phyloP scores from a whole-genome alignment of 257 asterid genomes.

The Rauvolfia tetraphylla region DNA sequence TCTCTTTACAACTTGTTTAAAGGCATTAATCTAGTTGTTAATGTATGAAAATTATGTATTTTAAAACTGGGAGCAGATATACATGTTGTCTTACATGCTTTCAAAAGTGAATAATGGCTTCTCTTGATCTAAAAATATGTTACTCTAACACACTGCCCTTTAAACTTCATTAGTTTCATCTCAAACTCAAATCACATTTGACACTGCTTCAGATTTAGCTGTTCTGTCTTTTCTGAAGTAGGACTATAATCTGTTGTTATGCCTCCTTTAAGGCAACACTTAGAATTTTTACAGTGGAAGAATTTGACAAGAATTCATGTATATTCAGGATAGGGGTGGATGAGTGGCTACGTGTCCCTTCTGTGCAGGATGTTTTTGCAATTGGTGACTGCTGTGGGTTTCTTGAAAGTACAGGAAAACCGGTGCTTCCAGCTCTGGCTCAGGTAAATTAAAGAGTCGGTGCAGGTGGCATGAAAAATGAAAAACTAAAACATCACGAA shows the following conservation, averaged over 20 bases:
- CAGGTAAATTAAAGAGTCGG: conserved; percentile 42
- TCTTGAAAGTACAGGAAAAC: conserved; percentile 83
- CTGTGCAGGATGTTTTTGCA: conserved; percentile 75
- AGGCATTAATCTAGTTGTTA: neutral
- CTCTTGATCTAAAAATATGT: neutral
- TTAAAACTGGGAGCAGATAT: neutral
- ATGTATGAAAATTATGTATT: neutral
- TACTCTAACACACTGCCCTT: neutral
- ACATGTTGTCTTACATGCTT: neutral
- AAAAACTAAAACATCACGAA: too few relatives aligned
- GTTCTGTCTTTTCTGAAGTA: neutral
- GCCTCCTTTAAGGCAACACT: neutral
- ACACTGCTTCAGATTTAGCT: neutral
- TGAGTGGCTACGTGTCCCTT: conserved; percentile 87
- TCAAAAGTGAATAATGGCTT: neutral
- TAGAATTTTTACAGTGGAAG: neutral
- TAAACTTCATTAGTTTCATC: neutral
- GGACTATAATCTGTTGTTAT: neutral
- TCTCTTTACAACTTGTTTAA: neutral
- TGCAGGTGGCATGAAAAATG: too few relatives aligned
- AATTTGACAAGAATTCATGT: conserved; percentile 10
- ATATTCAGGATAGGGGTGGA: conserved; percentile 82
- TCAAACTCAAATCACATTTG: neutral
- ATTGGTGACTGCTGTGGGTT: conserved; percentile 96
- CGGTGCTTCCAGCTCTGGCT: conserved; percentile 96